Evolutionary conservation across 805 yeast species (phyloP).

Genomic region (Naumovozyma dairenensis): DNA sequence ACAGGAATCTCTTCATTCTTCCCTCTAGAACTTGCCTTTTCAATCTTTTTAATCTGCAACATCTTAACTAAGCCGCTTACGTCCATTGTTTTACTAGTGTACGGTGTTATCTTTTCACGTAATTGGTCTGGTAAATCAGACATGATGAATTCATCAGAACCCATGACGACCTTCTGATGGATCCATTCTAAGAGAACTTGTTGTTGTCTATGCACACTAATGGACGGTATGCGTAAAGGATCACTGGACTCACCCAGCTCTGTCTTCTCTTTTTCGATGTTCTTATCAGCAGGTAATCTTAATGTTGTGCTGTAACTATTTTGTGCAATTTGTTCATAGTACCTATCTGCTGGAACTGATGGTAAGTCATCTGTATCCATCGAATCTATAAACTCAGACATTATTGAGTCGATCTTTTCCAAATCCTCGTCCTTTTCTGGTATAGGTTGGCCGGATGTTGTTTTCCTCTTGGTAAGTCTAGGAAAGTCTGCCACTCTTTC

Average conservation of each 20-base stretch:
- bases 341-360: constrained; percentile 11
- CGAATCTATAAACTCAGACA: constrained; percentile 36
- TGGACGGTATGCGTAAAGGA: constrained; percentile 24
- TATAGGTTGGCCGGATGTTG: constrained; percentile 24
- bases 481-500: constrained; percentile 50
- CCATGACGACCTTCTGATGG: constrained; percentile 14
- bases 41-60: constrained; percentile 14
- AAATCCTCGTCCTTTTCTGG: constrained; percentile 26
- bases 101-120: constrained; percentile 13
- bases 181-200: constrained; percentile 21
- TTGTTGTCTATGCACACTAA: constrained; percentile 23
- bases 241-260: too few relatives aligned
- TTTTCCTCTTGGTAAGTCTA: constrained; percentile 28
- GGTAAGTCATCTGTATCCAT: constrained; percentile 34
- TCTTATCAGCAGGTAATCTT: constrained; percentile 14
- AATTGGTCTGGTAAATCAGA: constrained; percentile 23
- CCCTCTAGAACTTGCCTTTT: not conserved
- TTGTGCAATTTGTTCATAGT: constrained; percentile 12
- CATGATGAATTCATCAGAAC: constrained; percentile 15
- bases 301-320: constrained; percentile 10
- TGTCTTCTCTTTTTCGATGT: constrained; percentile 10
- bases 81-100: constrained; percentile 3
- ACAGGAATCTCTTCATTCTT: constrained; percentile 7
- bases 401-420: constrained; percentile 28
- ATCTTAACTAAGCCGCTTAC: constrained; percentile 7